phyloP scores from a whole-genome alignment of 2,329 filamentous ascomycete genomes.

The Pseudogymnoascus sp. region DNA sequence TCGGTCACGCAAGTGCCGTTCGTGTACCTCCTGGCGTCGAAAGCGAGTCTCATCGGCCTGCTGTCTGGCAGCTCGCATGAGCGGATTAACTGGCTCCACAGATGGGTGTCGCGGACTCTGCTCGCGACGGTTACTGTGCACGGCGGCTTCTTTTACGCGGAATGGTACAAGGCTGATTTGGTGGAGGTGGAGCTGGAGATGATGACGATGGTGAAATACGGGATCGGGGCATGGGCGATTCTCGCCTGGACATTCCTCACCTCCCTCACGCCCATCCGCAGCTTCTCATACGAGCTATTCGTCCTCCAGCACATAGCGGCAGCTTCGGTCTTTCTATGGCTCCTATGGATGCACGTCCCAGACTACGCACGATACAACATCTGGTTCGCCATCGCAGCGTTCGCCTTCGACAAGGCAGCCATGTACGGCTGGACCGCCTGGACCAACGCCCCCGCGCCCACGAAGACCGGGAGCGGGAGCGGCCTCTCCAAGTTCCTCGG shows the following conservation, averaged over 20 bases:
- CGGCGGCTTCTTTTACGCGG: slow-evolving; percentile 59
- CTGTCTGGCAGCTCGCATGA: slow-evolving; percentile 59
- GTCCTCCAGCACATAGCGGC: slow-evolving; percentile 59
- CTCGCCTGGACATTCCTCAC: slow-evolving; percentile 58
- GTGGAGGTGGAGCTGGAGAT: slow-evolving; percentile 49
- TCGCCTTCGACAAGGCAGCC: slow-evolving; percentile 44
- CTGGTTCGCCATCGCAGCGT: slow-evolving; percentile 56
- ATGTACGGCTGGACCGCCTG: slow-evolving; percentile 30
- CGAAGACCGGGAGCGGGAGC: not conserved
- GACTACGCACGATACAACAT: slow-evolving; percentile 50
- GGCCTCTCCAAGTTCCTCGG: slow-evolving; percentile 36
- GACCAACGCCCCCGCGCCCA: slow-evolving; percentile 43
- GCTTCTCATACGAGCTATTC: slow-evolving; percentile 62
- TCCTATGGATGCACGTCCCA: slow-evolving; percentile 57
- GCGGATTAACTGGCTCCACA: slow-evolving; percentile 64
- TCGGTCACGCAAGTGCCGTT: slow-evolving; percentile 56
- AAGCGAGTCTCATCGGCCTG: slow-evolving; percentile 50
- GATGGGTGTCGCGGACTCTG: slow-evolving; percentile 63
- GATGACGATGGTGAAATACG: slow-evolving; percentile 59
- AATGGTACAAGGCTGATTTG: slow-evolving; percentile 54
- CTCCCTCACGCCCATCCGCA: slow-evolving; percentile 54
- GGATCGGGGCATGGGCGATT: slow-evolving; percentile 57
- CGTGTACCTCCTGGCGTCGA: slow-evolving; percentile 53
- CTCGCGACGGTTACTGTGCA: slow-evolving; percentile 61
- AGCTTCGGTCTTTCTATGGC: slow-evolving; percentile 53